Percentiles rank a stretch among this genome's conserved stretches.
Evolutionary conservation across 257 asterid genomes (phyloP).

Genomic region (Capsicum rhomboideum): DNA sequence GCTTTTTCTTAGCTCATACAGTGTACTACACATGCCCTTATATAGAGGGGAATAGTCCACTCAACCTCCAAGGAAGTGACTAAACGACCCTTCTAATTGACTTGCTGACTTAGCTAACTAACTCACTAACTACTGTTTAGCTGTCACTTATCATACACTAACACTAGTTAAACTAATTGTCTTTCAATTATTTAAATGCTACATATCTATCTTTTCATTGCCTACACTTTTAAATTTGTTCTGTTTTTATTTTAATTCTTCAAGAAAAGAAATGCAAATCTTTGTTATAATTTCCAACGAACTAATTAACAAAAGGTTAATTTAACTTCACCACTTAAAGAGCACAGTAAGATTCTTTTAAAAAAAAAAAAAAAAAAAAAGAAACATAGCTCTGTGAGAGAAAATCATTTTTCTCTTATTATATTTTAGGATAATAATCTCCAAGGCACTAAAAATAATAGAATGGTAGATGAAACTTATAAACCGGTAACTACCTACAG

Average conservation of each 20-base stretch:
- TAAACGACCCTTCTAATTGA: too few relatives aligned
- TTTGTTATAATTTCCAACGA: too few relatives aligned
- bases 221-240: neutral
- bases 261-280: neutral
- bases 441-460: neutral
- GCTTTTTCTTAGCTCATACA: too few relatives aligned
- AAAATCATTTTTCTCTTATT: neutral
- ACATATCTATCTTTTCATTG: neutral
- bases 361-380: neutral
- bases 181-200: neutral
- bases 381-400: neutral
- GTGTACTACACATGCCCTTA: too few relatives aligned
- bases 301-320: neutral
- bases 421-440: neutral
- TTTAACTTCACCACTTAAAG: neutral
- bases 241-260: neutral
- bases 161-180: neutral
- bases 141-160: too few relatives aligned
- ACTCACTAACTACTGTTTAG: too few relatives aligned
- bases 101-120: too few relatives aligned
- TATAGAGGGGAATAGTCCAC: too few relatives aligned
- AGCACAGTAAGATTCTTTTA: neutral
- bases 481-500: neutral
- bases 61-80: too few relatives aligned
- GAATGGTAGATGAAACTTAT: neutral